Evolutionary conservation across 345 rosid species (phyloP).

Genomic region (Brassica carinata): DNA sequence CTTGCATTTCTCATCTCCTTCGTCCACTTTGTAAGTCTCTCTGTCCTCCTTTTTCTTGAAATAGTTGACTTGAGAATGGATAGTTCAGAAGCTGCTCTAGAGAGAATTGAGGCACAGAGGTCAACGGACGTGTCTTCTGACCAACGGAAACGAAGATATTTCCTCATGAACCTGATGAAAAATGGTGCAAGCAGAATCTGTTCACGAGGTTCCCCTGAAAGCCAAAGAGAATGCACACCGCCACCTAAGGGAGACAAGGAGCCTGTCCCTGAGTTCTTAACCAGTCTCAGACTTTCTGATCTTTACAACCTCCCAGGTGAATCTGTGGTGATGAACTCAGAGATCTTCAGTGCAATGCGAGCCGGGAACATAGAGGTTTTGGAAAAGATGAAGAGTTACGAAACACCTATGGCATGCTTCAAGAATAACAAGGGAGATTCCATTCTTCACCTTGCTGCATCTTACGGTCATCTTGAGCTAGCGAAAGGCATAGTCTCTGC

Average conservation of each 20-base stretch:
- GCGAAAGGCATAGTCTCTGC: neutral
- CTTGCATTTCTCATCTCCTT: neutral
- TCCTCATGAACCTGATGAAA: neutral
- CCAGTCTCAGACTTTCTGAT: neutral
- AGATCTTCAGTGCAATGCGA: neutral
- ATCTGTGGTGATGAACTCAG: neutral
- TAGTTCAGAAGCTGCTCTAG: neutral
- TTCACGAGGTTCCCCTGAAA: neutral
- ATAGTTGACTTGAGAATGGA: neutral
- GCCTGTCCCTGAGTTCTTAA: neutral
- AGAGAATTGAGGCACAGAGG: neutral
- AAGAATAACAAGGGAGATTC: neutral
- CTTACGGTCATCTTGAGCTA: neutral
- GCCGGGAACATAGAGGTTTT: neutral
- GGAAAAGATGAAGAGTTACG: neutral
- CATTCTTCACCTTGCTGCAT: neutral
- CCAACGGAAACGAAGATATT: neutral
- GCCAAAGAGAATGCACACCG: neutral
- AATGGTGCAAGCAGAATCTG: neutral
- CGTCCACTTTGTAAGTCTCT: neutral
- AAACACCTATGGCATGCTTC: neutral
- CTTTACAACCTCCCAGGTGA: neutral
- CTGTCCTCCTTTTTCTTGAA: neutral
- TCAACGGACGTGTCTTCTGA: neutral
- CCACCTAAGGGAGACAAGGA: neutral